phyloP scores from a whole-genome alignment of 2,329 filamentous ascomycete species.

The Talaromyces sp. region DNA sequence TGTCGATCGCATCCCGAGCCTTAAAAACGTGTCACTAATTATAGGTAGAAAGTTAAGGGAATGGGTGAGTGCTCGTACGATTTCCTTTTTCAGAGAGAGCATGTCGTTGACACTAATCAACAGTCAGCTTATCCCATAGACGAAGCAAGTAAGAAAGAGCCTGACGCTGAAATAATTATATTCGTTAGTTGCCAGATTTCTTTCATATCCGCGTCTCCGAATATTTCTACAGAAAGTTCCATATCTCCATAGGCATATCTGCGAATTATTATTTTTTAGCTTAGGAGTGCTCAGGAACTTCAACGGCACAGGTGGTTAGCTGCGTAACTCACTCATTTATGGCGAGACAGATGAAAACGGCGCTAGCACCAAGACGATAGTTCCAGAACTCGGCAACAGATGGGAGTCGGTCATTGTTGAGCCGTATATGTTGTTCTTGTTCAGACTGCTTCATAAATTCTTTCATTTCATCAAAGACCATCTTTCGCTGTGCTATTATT shows the following conservation, averaged over 20 bases:
- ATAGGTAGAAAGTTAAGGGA: too few species aligned
- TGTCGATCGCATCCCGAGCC: constrained; percentile 2
- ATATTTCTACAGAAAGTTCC: neutral
- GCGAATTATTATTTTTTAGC: neutral
- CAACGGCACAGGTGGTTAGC: too few species aligned
- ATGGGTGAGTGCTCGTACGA: too few species aligned
- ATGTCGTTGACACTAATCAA: too few species aligned
- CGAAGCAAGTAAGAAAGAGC: neutral
- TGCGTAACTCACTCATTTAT: neutral
- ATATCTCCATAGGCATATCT: constrained; percentile 1
- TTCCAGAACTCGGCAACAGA: constrained; percentile 2
- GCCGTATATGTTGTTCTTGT: neutral
- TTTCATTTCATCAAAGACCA: constrained; percentile 3
- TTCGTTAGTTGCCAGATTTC: constrained; percentile 5
- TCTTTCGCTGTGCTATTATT: constrained; percentile 1
- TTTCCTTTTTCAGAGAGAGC: too few species aligned
- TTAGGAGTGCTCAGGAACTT: neutral
- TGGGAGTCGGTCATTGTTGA: neutral
- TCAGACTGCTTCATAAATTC: constrained; percentile 7
- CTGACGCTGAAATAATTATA: constrained; percentile 4
- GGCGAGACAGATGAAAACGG: constrained; percentile 4
- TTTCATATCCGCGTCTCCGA: constrained; percentile 2
- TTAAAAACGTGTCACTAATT: neutral
- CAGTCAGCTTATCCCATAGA: neutral
- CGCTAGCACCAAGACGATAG: constrained; percentile 2